Evolutionary conservation across 1,284 basidiomycete species (phyloP), one percentile per base, ranked within the genome.

Genomic region (Ceraceosorus bombacis): DNA sequence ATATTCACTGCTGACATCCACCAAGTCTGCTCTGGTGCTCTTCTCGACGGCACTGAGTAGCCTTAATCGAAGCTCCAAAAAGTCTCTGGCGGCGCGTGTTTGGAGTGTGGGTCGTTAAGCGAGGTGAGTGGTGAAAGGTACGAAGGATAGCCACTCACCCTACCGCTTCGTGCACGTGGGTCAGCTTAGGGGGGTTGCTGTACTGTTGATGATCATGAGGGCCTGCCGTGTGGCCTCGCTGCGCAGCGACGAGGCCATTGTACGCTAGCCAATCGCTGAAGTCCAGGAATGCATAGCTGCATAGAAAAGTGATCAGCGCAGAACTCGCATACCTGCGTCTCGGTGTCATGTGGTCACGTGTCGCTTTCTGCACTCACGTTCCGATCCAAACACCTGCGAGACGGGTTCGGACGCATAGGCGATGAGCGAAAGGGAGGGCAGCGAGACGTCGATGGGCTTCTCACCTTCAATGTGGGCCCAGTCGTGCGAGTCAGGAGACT

Each of bases 401-500:
- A 57, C 49, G 13, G 55, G 46, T 10, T 57, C 49, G 15, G 15
- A 15, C 2, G 15, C n/a, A 3, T n/a, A n/a, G n/a, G 15, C 27
- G 39, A 10, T 13, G 39, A 10, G 51, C 27, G 39, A 10, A 10
- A 52, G 39, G 10, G 27, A 36, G 39, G 9, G 39, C 27, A 10
- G 10, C 17, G 10, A 52, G 27, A 41, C 13, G 51, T 13, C 12
- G 2, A 9, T 10, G 2, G 10, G 51, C 17, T 38, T 57, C 36
- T 49, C 56, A 53, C 66, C 65, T 38, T 71, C 69, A 57, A 69
- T 65, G 13, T 62, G 56, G 15, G 69, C 69, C 65, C 67, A 71
- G 54, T 71, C 69, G 48, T 64, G 53, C 7, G 69, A 68, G 59
- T 71, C 68, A 13, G 59, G 10, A 10, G 43, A 46, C 58, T n/a